These are phyloP conservation scores for Scopulariopsis brevicaulis DNA, from an alignment of 2,329 filamentous ascomycete species.

Conservation along the genomic window DNA sequence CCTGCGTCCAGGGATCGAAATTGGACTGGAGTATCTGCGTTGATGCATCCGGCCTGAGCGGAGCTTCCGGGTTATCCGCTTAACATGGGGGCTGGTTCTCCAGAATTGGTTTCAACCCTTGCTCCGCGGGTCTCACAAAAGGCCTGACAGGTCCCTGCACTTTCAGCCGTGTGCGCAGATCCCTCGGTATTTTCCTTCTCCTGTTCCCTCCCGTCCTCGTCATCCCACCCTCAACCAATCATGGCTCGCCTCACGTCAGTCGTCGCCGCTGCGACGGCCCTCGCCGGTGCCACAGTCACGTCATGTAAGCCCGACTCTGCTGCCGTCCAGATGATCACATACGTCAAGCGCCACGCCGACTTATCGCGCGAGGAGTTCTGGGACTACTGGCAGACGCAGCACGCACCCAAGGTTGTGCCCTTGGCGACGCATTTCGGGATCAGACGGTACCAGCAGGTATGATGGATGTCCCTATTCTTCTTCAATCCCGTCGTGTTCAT, in stretches of 20 bases:
- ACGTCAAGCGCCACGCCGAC: slow-evolving; percentile 15
- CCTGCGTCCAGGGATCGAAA: too few species aligned
- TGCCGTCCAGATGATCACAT: slow-evolving; percentile 15
- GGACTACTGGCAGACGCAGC: slow-evolving; percentile 17
- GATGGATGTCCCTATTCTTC: slow-evolving; percentile 2
- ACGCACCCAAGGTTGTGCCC: slow-evolving; percentile 16
- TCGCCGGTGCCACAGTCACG: background rate
- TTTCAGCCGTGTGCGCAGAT: background rate
- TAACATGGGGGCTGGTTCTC: too few species aligned
- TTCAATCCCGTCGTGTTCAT: slow-evolving; percentile 9
- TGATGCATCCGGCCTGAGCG: too few species aligned
- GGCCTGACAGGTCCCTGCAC: too few species aligned
- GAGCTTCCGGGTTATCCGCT: too few species aligned
- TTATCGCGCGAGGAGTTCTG: slow-evolving; percentile 15
- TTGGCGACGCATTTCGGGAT: slow-evolving; percentile 15
- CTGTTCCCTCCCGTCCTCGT: background rate
- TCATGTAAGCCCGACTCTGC: slow-evolving; percentile 9
- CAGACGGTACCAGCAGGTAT: slow-evolving; percentile 16
- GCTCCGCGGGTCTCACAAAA: too few species aligned
- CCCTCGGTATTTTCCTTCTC: background rate
- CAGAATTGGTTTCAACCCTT: too few species aligned
- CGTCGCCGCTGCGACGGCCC: background rate
- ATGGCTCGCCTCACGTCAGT: background rate
- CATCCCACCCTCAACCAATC: background rate
- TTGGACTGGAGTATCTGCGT: too few species aligned